A percentile compares a stretch with the other conserved stretches of the same genome.
Conservation (phyloP, 169 alveolate genomes). For the Theileria luwenshuni region DNA sequence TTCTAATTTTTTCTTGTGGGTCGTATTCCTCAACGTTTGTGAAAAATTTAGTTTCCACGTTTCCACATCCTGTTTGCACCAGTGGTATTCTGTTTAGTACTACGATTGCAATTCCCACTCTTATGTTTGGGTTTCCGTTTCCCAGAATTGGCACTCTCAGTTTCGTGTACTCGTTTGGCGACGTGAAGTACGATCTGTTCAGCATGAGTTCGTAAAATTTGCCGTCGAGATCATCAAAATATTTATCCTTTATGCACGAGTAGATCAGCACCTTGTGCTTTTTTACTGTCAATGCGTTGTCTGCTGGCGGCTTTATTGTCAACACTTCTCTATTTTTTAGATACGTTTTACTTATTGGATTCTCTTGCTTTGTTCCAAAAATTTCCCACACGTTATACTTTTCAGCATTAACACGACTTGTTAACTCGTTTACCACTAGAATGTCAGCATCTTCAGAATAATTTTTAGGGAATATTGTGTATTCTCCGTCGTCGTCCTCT, state of each 20-base stretch:
- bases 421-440: background rate
- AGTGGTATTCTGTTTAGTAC: conserved; percentile 1
- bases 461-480: background rate
- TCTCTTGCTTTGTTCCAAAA: conserved; percentile 11
- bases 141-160: background rate
- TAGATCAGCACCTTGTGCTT: background rate
- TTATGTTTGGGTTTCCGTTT: background rate
- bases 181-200: background rate
- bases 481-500: background rate
- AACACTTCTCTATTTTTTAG: background rate
- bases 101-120: conserved; percentile 26
- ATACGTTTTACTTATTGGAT: background rate
- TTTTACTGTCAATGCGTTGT: background rate
- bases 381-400: background rate
- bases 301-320: conserved; percentile 4
- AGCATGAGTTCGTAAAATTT: too few species aligned
- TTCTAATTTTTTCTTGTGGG: background rate
- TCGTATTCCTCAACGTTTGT: background rate
- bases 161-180: background rate
- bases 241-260: background rate
- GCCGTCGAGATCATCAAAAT: background rate
- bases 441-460: background rate
- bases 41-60: background rate
- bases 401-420: background rate
- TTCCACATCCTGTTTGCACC: conserved; percentile 26